Evolutionary conservation across 202 grass and related monocot species (phyloP).

Genomic region (Zoysia matrella): DNA sequence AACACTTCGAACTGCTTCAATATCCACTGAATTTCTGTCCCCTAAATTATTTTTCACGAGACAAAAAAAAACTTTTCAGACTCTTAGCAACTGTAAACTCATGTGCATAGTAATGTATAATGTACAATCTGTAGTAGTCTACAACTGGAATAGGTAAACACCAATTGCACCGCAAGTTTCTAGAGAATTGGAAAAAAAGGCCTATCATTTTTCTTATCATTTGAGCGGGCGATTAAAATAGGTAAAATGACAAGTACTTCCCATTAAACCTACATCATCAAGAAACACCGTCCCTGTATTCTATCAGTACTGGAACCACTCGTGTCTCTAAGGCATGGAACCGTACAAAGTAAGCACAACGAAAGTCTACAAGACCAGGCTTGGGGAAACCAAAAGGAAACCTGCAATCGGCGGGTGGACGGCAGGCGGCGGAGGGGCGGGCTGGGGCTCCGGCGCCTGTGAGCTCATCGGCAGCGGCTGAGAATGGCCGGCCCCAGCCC

Average conservation of each 20-base stretch:
- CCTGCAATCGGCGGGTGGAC: slow-evolving; percentile 8
- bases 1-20: slow-evolving; percentile 7
- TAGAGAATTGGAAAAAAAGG: too few species aligned
- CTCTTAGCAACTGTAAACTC: background rate
- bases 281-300: background rate
- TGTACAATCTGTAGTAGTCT: too few species aligned
- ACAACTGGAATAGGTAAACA: too few species aligned
- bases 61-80: background rate
- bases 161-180: too few species aligned
- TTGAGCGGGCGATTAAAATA: too few species aligned
- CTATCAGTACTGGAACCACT: background rate
- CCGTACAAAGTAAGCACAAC: background rate
- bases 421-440: background rate
- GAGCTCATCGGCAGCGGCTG: slow-evolving; percentile 2
- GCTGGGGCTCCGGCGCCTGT: background rate
- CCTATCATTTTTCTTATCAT: too few species aligned
- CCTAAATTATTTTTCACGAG: background rate
- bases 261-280: background rate
- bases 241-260: too few species aligned
- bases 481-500: too few species aligned
- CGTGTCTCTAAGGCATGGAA: background rate
- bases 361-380: background rate
- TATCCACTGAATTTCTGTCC: background rate
- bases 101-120: background rate
- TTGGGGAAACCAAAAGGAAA: background rate